Evolutionary conservation across 345 rosid species (phyloP), one percentile per base, ranked within the genome.

Genomic region (Hypericum androsaemum): DNA sequence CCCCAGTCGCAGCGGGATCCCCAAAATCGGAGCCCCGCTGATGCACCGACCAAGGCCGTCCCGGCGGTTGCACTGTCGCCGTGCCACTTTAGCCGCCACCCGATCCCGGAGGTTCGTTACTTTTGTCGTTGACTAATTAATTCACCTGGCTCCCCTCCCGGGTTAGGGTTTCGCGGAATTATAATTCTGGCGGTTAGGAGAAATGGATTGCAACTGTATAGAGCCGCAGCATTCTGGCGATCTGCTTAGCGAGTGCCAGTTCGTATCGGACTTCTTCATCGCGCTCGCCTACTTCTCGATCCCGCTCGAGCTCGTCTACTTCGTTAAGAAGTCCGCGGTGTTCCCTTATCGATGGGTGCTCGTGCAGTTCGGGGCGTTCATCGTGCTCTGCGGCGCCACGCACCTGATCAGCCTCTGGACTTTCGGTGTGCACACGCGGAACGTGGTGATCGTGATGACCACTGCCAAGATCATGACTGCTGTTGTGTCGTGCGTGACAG

Each of bases 271-370:
- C 72, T 85, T 94, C 85, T 86, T 94, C 62, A 94, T 94, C 43
- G 99, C 99, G 4, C 70, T 94, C 58, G 99, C 99, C 6, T 94
- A 94, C 62, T 94, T 94, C 56, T 94, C 99, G 2, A 94, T 94
- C 64, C 99, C 99, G 50, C 68, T 92, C 1, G 99, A 94, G 76
- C 74, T 94, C 45, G 83, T 88, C 43, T 94, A 94, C 66, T 94
- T 94, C 45, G 99, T 94, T 53, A 94, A 94, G 80, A 88, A 94
- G 69, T 94, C 99, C 15, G 72, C 94, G 0, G 84, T 88, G 13
- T 88, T 94, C 51, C 97, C 99, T 3, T 94, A 94, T 58, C 65
- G 85, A 75, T 94, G 99, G 97, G 99, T 94, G 14, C 99, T 94
- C 43, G 97, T 94, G 53, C 99, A 94, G 72, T 94, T 94, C 41